Percentiles rank a stretch among this genome's conserved stretches.
Conservation (phyloP, 345 rosid genomes). For the Lagerstroemia speciosa region DNA sequence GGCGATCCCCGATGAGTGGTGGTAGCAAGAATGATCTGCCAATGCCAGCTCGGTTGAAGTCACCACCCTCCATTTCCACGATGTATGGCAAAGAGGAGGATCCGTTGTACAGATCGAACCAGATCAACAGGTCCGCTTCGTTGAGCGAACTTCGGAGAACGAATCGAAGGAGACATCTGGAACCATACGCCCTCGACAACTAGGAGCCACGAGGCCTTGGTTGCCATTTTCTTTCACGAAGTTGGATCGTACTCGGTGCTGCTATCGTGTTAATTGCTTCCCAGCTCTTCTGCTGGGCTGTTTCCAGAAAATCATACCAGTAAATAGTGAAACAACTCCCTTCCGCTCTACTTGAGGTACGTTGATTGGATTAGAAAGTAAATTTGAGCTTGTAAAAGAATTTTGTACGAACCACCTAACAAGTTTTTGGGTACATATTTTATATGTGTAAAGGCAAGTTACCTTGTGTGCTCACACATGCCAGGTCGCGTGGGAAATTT, state of each 20-base stretch:
- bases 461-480: no score
- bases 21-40: conserved; percentile 26
- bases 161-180: conserved; percentile 26
- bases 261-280: no score
- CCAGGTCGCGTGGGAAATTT: no score
- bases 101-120: conserved; percentile 24
- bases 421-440: no score
- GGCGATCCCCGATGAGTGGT: conserved; percentile 9
- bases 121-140: conserved; percentile 37
- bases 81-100: conserved; percentile 14
- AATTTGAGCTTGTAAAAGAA: no score
- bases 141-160: conserved; percentile 38
- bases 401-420: no score
- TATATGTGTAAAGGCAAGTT: no score
- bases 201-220: conserved; percentile 3
- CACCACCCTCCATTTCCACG: conserved; percentile 3
- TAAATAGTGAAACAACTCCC: neutral
- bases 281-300: no score
- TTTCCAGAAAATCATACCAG: neutral
- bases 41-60: conserved; percentile 25
- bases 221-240: neutral
- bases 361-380: no score
- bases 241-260: neutral
- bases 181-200: conserved; percentile 20
- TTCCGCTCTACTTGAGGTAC: no score